phyloP scores from a whole-genome alignment of 441 rosid species.

The Jatropha multifida region DNA sequence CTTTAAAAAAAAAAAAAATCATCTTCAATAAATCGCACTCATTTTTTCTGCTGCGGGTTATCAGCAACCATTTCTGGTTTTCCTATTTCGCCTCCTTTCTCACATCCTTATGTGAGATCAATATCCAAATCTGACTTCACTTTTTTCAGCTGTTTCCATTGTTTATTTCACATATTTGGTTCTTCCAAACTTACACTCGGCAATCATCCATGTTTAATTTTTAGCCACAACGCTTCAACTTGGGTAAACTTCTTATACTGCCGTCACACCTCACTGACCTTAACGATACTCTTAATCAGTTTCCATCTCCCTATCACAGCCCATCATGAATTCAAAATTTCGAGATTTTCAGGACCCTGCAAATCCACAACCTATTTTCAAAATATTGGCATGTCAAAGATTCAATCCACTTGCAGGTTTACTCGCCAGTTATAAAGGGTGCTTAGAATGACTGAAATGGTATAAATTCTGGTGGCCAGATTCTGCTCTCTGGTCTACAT shows the following conservation, averaged over 20 bases:
- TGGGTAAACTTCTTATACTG: neutral
- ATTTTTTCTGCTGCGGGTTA: neutral
- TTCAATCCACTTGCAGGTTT: neutral
- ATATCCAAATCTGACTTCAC: neutral
- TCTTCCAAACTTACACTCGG: slow-evolving; percentile 8
- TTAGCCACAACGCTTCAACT: neutral
- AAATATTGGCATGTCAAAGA: neutral
- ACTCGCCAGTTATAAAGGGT: neutral
- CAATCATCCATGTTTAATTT: neutral
- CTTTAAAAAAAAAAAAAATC: too few species aligned
- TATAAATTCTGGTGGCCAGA: slow-evolving; percentile 3
- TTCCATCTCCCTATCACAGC: neutral
- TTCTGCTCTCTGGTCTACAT: slow-evolving; percentile 6
- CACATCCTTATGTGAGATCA: neutral
- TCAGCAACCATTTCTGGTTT: neutral
- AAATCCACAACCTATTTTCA: neutral
- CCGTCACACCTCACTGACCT: slow-evolving; percentile 3
- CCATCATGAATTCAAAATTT: slow-evolving; percentile 2
- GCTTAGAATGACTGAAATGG: slow-evolving; percentile 2
- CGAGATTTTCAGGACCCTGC: neutral
- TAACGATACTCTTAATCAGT: neutral
- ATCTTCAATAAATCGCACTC: neutral
- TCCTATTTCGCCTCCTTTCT: neutral
- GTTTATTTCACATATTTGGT: neutral
- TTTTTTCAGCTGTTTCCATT: neutral